Evolutionary conservation across 108 stramenopile genomes (phyloP), one percentile per base, ranked within the genome.

Genomic region (Cyclotella sp.): DNA sequence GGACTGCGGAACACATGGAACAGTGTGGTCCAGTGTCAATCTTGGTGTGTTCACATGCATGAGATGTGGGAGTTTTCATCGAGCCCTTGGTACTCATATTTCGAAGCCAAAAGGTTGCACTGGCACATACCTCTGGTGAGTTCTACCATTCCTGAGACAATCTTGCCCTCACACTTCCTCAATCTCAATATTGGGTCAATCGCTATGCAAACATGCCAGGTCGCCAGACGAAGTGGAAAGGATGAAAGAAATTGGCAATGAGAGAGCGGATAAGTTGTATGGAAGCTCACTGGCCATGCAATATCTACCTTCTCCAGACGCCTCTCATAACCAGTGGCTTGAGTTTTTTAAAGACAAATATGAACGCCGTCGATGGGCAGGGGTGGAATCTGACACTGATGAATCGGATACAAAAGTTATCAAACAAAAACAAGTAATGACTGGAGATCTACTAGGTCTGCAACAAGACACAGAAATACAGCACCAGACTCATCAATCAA

Each of bases 21-120:
- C 77, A 13, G 78, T 81, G 18, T 34, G 34, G 34, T 61, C 60
- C 2, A 78, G 70, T 19, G 79, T 87, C 51, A 85, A 83, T 80
- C 72, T 86, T n/a, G 88, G 88, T 14, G 81, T 86, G 7, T 88
- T 89, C 51, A 49, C 93, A 3, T 95, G 94, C 73, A 75, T 95
- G 51, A 70, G 85, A 11, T 95, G 94, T 80, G 85, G 87, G 18
- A 87, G 90, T 1, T 83, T 93, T 29, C 94, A 95, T 51, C 85
- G 94, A 63, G 83, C 78, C 51, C 62, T 95, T 24, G 94, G 93
- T 46, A 88, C 91, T 40, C 92, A 93, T 68, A 86, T 93, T 47
- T 82, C 84, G 41, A 89, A 88, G 39, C 84, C 84, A 14, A 85
- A 85, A 47, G 84, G 84, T 24, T 81, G 76, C 46, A 81, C 84